Conservation (phyloP, 1,284 basidiomycete species). For the Rugosomyces carneus region DNA sequence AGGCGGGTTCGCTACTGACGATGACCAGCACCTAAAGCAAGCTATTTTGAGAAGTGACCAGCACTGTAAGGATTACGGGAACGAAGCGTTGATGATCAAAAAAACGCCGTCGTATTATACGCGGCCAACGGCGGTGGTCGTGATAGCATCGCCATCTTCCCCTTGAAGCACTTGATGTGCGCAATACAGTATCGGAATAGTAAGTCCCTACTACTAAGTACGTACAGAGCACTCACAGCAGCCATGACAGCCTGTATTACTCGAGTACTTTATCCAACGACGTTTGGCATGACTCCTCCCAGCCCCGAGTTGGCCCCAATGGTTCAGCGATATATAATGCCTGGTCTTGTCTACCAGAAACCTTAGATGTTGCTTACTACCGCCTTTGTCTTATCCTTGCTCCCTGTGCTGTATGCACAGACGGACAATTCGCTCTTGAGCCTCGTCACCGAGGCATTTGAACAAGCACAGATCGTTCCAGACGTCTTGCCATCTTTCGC, state of each 20-base stretch:
- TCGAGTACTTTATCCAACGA: too few relatives aligned
- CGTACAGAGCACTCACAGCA: too few relatives aligned
- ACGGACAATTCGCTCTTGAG: slow-evolving; percentile 13
- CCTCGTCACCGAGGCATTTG: slow-evolving; percentile 34
- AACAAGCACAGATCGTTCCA: slow-evolving; percentile 35
- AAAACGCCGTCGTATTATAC: neutral
- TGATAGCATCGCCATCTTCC: neutral
- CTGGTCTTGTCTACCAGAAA: too few relatives aligned
- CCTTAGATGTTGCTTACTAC: slow-evolving; percentile 7
- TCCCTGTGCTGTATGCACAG: slow-evolving; percentile 12
- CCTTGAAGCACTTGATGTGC: neutral
- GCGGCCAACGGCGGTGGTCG: neutral
- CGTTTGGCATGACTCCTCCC: too few relatives aligned
- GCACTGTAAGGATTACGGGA: slow-evolving; percentile 17
- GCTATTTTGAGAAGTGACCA: slow-evolving; percentile 20
- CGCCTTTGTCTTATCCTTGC: slow-evolving; percentile 7
- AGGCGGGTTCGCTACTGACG: slow-evolving; percentile 11
- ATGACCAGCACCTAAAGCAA: slow-evolving; percentile 18
- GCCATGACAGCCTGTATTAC: neutral
- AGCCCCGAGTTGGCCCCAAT: too few relatives aligned
- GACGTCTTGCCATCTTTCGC: slow-evolving; percentile 35
- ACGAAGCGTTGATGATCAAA: neutral
- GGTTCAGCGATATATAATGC: too few relatives aligned
- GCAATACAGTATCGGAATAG: too few relatives aligned
- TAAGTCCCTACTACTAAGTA: too few relatives aligned